A percentile compares a stretch with the other conserved stretches of the same genome.
Conservation (phyloP, 495 filamentous ascomycete genomes). For the Neurospora intermedia region DNA sequence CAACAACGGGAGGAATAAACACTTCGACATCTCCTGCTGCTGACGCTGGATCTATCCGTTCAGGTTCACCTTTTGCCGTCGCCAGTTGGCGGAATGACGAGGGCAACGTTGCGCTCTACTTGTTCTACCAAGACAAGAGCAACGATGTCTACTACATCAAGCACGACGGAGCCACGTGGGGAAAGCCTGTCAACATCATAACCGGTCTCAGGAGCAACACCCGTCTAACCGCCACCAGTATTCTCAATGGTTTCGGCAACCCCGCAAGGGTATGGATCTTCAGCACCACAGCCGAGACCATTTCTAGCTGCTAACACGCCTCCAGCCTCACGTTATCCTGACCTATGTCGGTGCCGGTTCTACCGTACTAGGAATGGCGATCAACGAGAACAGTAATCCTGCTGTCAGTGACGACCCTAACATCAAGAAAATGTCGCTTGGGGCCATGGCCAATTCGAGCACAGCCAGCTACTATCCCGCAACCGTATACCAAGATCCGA, state of each 20-base stretch:
- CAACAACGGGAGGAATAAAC: neutral
- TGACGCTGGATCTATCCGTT: neutral
- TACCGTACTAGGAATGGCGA: neutral
- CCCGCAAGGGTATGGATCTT: neutral
- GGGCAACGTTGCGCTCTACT: neutral
- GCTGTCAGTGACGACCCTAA: neutral
- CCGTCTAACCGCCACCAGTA: neutral
- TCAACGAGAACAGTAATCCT: neutral
- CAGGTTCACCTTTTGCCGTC: neutral
- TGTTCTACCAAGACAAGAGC: neutral
- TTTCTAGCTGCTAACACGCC: neutral
- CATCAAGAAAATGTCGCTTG: neutral
- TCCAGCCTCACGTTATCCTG: neutral
- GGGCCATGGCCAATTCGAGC: neutral
- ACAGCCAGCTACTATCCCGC: neutral
- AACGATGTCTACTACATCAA: neutral
- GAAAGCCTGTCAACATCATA: neutral
- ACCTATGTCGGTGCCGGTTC: neutral
- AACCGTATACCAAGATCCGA: neutral
- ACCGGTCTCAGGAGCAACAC: neutral
- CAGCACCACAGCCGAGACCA: neutral
- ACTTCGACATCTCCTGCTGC: neutral
- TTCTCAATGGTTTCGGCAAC: neutral
- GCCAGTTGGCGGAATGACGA: neutral
- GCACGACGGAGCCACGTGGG: neutral